Percentiles rank a stretch among this genome's conserved stretches.
These are phyloP conservation scores for Fusarium armeniacum DNA, from an alignment of 2,329 filamentous ascomycete species.

Conservation along the genomic window DNA sequence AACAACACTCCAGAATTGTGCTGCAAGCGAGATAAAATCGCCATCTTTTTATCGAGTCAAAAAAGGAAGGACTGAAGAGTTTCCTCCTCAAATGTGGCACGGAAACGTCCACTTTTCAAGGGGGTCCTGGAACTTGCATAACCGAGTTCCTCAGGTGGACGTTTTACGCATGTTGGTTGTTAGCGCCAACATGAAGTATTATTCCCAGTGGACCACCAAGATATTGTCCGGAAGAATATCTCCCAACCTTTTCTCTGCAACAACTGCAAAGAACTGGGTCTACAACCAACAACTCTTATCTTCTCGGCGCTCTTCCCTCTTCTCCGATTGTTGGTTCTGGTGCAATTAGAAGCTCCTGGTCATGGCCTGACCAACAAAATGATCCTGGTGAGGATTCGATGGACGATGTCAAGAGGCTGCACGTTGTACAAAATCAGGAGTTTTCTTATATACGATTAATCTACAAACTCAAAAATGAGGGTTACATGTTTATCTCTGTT, in stretches of 20 bases:
- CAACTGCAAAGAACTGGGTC: neutral
- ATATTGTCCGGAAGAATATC: neutral
- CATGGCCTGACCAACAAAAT: neutral
- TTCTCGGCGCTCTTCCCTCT: neutral
- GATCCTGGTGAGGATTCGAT: neutral
- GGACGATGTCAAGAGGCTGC: neutral
- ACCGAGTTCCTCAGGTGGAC: neutral
- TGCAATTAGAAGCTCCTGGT: neutral
- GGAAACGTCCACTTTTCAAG: neutral
- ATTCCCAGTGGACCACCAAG: neutral
- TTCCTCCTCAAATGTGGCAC: neutral
- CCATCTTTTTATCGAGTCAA: neutral
- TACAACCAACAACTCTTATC: neutral
- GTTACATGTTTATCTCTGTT: no score
- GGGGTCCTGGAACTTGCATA: neutral
- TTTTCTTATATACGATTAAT: neutral
- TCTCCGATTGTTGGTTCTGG: neutral
- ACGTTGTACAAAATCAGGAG: neutral
- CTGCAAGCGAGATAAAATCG: no score
- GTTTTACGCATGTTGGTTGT: conserved; percentile 6
- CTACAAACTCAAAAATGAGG: neutral
- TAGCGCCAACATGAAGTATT: conserved; percentile 4
- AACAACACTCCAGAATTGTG: neutral
- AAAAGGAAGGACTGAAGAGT: neutral
- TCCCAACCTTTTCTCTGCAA: neutral